Evolutionary conservation across 805 yeast genomes (phyloP).

Genomic region (Candida michaelii): DNA sequence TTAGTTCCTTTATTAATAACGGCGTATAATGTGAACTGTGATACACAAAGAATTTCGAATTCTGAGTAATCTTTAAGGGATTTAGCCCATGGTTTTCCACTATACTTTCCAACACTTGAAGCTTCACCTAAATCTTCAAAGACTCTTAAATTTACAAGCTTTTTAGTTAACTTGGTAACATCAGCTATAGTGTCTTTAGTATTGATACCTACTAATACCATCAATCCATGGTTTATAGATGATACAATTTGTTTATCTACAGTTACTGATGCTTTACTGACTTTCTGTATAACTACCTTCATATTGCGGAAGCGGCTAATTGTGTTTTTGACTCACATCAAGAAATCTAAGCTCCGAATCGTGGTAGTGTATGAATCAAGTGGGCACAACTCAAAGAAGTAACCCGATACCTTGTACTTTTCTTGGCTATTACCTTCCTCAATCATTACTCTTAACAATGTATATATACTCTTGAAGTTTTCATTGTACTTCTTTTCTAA

Average conservation of each 20-base stretch:
- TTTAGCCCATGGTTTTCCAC: constrained; percentile 76
- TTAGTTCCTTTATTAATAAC: constrained; percentile 86
- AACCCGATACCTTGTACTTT: no score
- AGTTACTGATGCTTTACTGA: constrained; percentile 82
- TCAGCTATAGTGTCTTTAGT: constrained; percentile 76
- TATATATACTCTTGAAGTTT: no score
- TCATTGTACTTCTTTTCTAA: no score
- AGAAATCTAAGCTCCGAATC: no score
- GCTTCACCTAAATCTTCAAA: constrained; percentile 65
- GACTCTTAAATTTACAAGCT: constrained; percentile 61
- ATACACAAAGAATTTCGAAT: constrained; percentile 80
- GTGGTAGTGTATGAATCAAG: no score
- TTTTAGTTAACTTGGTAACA: constrained; percentile 64
- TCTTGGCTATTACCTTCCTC: no score
- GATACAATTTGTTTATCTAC: constrained; percentile 75
- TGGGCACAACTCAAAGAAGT: no score
- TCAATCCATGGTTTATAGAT: constrained; percentile 66
- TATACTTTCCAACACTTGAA: constrained; percentile 39
- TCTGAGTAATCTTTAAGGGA: constrained; percentile 56
- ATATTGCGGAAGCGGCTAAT: no score
- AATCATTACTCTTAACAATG: no score
- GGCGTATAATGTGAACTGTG: constrained; percentile 90
- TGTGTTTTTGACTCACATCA: no score
- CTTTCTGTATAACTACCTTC: constrained; percentile 91
- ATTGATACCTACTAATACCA: constrained; percentile 83